Percentiles rank a stretch among this genome's conserved stretches.
phyloP scores from a whole-genome alignment of 108 stramenopile genomes.

The Nitzschia putrida region DNA sequence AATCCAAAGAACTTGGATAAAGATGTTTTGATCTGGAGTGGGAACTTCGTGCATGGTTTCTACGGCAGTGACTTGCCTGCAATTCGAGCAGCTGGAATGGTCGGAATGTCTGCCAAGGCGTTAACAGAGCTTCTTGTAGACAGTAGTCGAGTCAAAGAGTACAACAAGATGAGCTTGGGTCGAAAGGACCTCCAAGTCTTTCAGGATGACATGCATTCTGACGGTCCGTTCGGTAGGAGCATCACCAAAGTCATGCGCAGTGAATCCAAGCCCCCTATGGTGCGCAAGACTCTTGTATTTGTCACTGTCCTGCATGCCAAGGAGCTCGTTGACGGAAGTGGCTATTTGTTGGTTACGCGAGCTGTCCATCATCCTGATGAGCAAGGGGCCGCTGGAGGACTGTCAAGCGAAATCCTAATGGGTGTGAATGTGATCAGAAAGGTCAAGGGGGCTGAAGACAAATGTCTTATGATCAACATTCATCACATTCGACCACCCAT shows the following conservation, averaged over 20 bases:
- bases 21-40: conserved; percentile 65
- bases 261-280: conserved; percentile 59
- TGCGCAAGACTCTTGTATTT: conserved; percentile 63
- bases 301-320: conserved; percentile 67
- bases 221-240: conserved; percentile 54
- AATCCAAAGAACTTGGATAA: conserved; percentile 1
- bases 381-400: conserved; percentile 17
- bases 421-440: conserved; percentile 68
- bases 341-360: conserved; percentile 76
- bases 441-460: conserved; percentile 46
- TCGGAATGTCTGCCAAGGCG: conserved; percentile 56
- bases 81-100: conserved; percentile 60
- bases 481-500: conserved; percentile 76
- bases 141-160: conserved; percentile 66
- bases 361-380: conserved; percentile 50
- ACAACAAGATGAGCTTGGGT: conserved; percentile 78
- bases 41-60: conserved; percentile 60
- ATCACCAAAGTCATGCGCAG: conserved; percentile 77
- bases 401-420: conserved; percentile 72
- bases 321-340: conserved; percentile 62
- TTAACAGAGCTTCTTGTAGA: conserved; percentile 75
- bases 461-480: conserved; percentile 73
- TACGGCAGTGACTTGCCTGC: conserved; percentile 75
- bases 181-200: conserved; percentile 62
- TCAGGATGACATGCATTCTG: conserved; percentile 48